These are phyloP conservation scores for Monosporascus sp. DNA, from an alignment of 2,329 filamentous ascomycete genomes.

Conservation along the genomic window DNA sequence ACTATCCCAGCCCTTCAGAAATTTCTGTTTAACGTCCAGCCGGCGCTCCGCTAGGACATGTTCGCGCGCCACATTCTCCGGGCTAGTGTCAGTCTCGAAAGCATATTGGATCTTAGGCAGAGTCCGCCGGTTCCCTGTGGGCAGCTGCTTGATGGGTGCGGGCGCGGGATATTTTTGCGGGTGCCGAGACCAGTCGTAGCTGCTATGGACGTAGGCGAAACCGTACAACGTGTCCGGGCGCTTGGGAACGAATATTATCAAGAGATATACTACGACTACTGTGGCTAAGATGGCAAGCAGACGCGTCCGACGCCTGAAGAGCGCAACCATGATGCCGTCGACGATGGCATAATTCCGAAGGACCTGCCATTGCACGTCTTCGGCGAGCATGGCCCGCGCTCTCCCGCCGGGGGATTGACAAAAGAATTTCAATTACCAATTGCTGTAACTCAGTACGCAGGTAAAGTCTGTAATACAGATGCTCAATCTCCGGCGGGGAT, in stretches of 20 bases:
- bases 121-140: constrained; percentile 17
- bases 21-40: constrained; percentile 36
- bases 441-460: no score
- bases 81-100: constrained; percentile 21
- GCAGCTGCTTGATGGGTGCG: constrained; percentile 18
- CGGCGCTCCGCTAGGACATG: constrained; percentile 21
- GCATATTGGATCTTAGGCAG: constrained; percentile 23
- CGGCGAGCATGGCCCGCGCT: constrained; percentile 17
- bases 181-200: constrained; percentile 25
- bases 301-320: constrained; percentile 22
- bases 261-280: constrained; percentile 19
- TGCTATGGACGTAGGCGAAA: constrained; percentile 21
- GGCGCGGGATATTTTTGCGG: constrained; percentile 19
- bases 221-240: constrained; percentile 18
- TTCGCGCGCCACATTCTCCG: constrained; percentile 18
- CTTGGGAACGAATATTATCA: constrained; percentile 22
- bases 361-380: constrained; percentile 24
- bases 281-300: constrained; percentile 13
- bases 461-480: no score
- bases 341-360: constrained; percentile 10
- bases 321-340: constrained; percentile 16
- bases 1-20: constrained; percentile 41
- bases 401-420: background rate
- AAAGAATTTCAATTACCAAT: no score
- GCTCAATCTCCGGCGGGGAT: no score